These are phyloP conservation scores for Tagetes erecta DNA, from an alignment of 129 eudicot species.

Conservation along the genomic window DNA sequence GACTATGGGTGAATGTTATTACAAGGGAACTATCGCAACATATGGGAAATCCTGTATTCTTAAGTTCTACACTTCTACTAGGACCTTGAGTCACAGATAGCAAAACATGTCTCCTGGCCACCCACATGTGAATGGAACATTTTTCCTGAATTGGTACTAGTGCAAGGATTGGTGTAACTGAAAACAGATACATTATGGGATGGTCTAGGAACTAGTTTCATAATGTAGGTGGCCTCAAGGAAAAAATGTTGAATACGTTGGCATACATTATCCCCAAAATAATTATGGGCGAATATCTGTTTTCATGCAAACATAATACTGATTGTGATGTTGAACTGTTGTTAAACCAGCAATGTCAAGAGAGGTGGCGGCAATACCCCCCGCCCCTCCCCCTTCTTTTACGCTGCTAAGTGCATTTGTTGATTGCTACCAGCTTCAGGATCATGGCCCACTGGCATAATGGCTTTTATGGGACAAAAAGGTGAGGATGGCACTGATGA, in stretches of 20 bases:
- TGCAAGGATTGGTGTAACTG: neutral
- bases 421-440: constrained; percentile 51
- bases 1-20: neutral
- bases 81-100: constrained; percentile 12
- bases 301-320: constrained; percentile 16
- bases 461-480: constrained; percentile 66
- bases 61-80: constrained; percentile 9
- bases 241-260: too few relatives aligned
- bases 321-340: constrained; percentile 16
- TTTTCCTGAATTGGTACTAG: neutral
- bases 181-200: neutral
- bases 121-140: neutral
- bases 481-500: constrained; percentile 44
- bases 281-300: neutral
- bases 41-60: constrained; percentile 7
- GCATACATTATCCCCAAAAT: neutral
- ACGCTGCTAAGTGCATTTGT: constrained; percentile 10
- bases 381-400: neutral
- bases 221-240: neutral
- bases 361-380: neutral
- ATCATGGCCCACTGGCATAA: constrained; percentile 51
- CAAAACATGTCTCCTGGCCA: constrained; percentile 14
- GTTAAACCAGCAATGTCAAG: neutral
- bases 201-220: neutral
- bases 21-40: neutral